A percentile compares a stretch with the other conserved stretches of the same genome.
These are phyloP conservation scores for Cenococcum geophilum DNA, from an alignment of 495 filamentous ascomycete genomes.

Conservation along the genomic window DNA sequence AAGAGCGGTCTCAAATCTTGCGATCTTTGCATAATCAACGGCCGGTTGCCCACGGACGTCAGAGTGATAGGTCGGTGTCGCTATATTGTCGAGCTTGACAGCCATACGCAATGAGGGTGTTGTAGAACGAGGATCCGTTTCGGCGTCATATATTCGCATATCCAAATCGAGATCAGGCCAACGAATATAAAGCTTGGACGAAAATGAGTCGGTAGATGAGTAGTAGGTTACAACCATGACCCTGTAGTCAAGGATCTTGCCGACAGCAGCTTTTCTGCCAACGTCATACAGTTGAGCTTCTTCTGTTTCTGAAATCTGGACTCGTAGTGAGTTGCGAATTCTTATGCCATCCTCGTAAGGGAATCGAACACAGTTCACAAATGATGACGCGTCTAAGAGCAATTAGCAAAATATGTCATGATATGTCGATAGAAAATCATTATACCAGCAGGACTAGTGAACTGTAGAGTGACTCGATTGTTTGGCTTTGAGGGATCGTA, in stretches of 20 bases:
- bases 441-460: constrained; percentile 1
- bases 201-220: neutral
- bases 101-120: constrained; percentile 7
- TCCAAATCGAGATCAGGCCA: constrained; percentile 15
- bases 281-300: constrained; percentile 14
- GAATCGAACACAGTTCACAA: constrained; percentile 5
- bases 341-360: constrained; percentile 14
- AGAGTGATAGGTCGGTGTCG: constrained; percentile 13
- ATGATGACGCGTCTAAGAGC: neutral
- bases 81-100: constrained; percentile 6
- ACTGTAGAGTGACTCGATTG: constrained; percentile 10
- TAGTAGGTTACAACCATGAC: constrained; percentile 1
- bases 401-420: neutral
- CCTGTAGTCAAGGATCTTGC: constrained; percentile 9
- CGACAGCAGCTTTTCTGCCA: neutral
- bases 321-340: constrained; percentile 1
- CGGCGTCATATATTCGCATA: constrained; percentile 5
- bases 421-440: neutral
- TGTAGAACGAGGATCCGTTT: neutral
- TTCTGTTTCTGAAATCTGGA: constrained; percentile 1
- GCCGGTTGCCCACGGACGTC: constrained; percentile 10
- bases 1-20: constrained; percentile 7
- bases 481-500: constrained; percentile 14
- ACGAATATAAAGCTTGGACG: constrained; percentile 16
- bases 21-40: constrained; percentile 8